Base-by-base conservation (phyloP, 805 yeast genomes). In the Nakazawaea holstii region DNA sequence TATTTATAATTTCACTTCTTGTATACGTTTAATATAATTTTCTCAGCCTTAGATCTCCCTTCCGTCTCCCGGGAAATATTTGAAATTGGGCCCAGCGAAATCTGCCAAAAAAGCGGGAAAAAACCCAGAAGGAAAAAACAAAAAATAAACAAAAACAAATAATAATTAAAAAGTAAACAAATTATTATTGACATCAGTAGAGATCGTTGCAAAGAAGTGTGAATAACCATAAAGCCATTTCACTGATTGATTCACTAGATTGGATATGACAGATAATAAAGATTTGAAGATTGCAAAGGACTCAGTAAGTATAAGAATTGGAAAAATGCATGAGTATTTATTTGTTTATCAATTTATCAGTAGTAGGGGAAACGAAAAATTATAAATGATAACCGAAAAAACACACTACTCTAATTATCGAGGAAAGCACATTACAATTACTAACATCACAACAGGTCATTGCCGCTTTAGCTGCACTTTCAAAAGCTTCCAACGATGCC, bases 401-500 rank as follows among this genome's bases (percentile, higher is more conserved):
- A 33, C 39, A 14, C 17, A 10, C 31, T 27, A 38, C 8, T 11
- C 28, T n/a, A n/a, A n/a, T 13, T 28, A 17, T 20, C 24, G 24
- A 3, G 24, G 24, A 13, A 15, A 15, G 15, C 17, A 20, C 13
- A n/a, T 20, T n/a, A 40, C 20, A 24, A 11, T 26, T 38, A 31
- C 39, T 39, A 44, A 17, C 39, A 15, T n/a, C 13, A n/a, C 39
- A 37, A 44, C 31, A 80, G 82, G 77, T 85, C 33, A 90, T 90
- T 49, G 77, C 94, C 36, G 80, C 96, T 1, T 75, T 90, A 51
- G 85, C 83, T 58, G 91, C 86, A 61, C 77, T 90, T 47, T 81
- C 94, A 39, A 87, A 82, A 59, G 89, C 95, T n/a, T 92, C 96
- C 33, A 80, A 77, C 53, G 91, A 85, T 49, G 88, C 92, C 45